A percentile compares a stretch with the other conserved stretches of the same genome.
phyloP scores from a whole-genome alignment of 2,329 filamentous ascomycete genomes.

The Penicillium sp. region DNA sequence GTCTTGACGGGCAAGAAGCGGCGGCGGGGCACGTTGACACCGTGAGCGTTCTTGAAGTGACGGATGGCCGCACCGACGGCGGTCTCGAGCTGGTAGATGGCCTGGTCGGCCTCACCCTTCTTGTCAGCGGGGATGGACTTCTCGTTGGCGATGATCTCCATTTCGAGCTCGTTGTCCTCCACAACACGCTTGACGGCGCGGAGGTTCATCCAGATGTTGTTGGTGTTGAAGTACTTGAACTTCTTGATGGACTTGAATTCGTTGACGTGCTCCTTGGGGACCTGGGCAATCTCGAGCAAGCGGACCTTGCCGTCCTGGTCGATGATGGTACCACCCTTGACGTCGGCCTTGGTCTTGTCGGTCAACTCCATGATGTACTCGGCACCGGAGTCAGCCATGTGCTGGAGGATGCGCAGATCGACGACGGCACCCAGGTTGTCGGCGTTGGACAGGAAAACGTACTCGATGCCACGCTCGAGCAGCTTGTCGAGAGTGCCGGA shows the following conservation, averaged over 20 bases:
- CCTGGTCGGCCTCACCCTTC: slow-evolving; percentile 98
- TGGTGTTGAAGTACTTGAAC: slow-evolving; percentile 99
- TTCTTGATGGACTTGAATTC: slow-evolving; percentile 99
- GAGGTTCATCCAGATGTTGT: slow-evolving; percentile 99
- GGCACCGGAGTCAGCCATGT: slow-evolving; percentile 95
- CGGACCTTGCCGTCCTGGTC: slow-evolving; percentile 97
- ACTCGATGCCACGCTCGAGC: slow-evolving; percentile 89
- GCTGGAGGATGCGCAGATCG: slow-evolving; percentile 94
- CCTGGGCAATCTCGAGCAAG: slow-evolving; percentile 96
- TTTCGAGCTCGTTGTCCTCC: slow-evolving; percentile 95
- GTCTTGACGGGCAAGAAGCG: slow-evolving; percentile 99
- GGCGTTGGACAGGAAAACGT: slow-evolving; percentile 97
- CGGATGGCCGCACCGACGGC: slow-evolving; percentile 97
- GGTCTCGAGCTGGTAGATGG: slow-evolving; percentile 96
- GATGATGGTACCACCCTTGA: slow-evolving; percentile 99
- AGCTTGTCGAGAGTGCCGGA: slow-evolving; percentile 97
- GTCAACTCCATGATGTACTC: slow-evolving; percentile 99
- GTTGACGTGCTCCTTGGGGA: slow-evolving; percentile 99
- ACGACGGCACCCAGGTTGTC: slow-evolving; percentile 98
- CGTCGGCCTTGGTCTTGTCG: slow-evolving; percentile 99
- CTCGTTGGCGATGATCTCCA: slow-evolving; percentile 99
- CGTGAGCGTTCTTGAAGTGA: slow-evolving; percentile 97
- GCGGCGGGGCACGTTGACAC: slow-evolving; percentile 95
- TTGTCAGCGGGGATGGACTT: slow-evolving; percentile 98
- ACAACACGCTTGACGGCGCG: slow-evolving; percentile 97